Evolutionary conservation across 1,284 basidiomycete genomes (phyloP).

Genomic region (Tilletia horrida): DNA sequence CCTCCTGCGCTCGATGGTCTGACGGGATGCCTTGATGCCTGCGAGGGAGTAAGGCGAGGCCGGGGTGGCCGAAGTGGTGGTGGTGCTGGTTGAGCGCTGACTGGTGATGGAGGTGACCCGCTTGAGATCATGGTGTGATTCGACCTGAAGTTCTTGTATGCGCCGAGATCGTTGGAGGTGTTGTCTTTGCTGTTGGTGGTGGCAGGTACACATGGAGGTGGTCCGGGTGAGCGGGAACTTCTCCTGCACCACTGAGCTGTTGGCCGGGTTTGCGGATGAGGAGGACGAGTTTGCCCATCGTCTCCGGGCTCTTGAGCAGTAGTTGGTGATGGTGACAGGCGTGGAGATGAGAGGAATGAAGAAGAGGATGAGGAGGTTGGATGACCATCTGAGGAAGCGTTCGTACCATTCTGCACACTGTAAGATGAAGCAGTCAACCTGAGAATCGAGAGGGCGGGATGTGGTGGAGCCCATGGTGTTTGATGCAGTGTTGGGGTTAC

Average conservation of each 20-base stretch:
- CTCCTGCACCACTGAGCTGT: too few species aligned
- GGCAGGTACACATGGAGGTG: not conserved
- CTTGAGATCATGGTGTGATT: too few species aligned
- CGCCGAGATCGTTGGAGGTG: not conserved
- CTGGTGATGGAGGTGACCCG: too few species aligned
- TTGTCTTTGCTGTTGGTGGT: not conserved
- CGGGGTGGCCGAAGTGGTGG: not conserved
- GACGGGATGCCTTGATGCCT: constrained; percentile 7
- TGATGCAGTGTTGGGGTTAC: too few species aligned
- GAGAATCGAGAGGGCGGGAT: not conserved
- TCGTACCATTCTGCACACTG: constrained; percentile 3
- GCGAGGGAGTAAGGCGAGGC: constrained; percentile 13
- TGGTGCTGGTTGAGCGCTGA: too few species aligned
- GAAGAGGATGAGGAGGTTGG: constrained; percentile 7
- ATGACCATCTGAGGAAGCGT: not conserved
- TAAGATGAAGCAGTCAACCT: constrained; percentile 2
- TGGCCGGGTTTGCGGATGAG: too few species aligned
- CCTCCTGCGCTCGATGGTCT: constrained; percentile 6
- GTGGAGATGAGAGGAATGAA: constrained; percentile 6
- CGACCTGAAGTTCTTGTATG: too few species aligned
- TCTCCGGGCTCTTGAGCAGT: not conserved
- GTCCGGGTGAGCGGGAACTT: not conserved
- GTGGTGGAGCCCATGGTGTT: constrained; percentile 6
- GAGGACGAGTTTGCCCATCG: not conserved
- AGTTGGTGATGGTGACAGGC: not conserved